phyloP scores from a whole-genome alignment of 2,329 filamentous ascomycete genomes.

The Paraphoma sp. region DNA sequence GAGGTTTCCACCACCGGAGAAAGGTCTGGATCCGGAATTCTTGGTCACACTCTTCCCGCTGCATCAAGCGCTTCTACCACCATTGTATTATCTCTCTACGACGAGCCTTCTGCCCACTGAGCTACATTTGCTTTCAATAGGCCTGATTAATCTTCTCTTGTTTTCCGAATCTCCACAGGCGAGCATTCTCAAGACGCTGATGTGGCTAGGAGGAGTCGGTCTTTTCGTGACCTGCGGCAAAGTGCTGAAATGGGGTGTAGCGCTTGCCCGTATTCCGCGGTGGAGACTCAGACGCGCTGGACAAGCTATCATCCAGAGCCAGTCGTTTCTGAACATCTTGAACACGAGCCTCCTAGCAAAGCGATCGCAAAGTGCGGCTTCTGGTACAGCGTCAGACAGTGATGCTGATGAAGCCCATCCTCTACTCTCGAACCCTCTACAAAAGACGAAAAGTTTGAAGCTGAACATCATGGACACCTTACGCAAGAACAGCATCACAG shows the following conservation, averaged over 20 bases:
- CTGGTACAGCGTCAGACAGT: conserved; percentile 42
- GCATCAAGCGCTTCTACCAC: conserved; percentile 76
- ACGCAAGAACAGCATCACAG: conserved; percentile 12
- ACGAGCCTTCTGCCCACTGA: conserved; percentile 89
- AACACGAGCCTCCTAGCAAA: conserved; percentile 43
- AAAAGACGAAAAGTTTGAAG: conserved; percentile 37
- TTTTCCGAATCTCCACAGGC: conserved; percentile 70
- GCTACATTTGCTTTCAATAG: conserved; percentile 82
- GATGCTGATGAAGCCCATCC: conserved; percentile 56
- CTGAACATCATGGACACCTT: conserved; percentile 33
- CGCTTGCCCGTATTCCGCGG: conserved; percentile 84
- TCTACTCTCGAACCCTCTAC: conserved; percentile 19
- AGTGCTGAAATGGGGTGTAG: conserved; percentile 82
- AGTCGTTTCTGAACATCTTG: conserved; percentile 52
- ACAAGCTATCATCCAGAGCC: conserved; percentile 50
- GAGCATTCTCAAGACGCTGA: conserved; percentile 50
- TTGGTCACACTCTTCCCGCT: conserved; percentile 78
- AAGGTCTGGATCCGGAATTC: conserved; percentile 61
- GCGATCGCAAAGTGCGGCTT: conserved; percentile 26
- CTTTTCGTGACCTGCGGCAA: conserved; percentile 75
- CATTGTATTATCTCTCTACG: conserved; percentile 81
- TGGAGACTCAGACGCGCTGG: conserved; percentile 79
- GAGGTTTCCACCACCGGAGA: conserved; percentile 35
- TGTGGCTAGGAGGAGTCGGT: conserved; percentile 71
- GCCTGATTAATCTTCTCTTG: conserved; percentile 80